A percentile compares a stretch with the other conserved stretches of the same genome.
These are phyloP conservation scores for Termitomyces eurrhizus DNA, from an alignment of 768 basidiomycete species.

Conservation along the genomic window DNA sequence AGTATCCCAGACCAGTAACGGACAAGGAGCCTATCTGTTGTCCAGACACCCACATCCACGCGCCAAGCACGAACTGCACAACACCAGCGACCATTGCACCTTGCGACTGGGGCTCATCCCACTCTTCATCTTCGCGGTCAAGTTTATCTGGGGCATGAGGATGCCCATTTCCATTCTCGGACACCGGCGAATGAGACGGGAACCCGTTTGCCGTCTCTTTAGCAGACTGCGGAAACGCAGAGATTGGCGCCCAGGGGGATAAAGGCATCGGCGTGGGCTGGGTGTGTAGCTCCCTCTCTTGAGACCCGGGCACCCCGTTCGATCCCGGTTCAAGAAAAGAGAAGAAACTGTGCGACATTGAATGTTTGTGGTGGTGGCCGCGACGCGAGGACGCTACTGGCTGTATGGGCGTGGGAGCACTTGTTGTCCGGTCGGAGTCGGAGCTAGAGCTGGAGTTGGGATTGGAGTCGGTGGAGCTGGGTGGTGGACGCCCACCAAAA, in stretches of 20 bases:
- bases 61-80: constrained; percentile 61
- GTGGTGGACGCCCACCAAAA: constrained; percentile 55
- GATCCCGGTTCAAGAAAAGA: constrained; percentile 85
- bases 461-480: constrained; percentile 15
- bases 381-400: constrained; percentile 39
- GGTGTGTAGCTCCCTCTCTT: constrained; percentile 42
- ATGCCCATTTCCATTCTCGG: constrained; percentile 14
- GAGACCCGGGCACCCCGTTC: constrained; percentile 9
- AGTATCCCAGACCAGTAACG: constrained; percentile 87
- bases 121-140: background rate
- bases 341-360: constrained; percentile 91
- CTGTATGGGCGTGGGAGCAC: constrained; percentile 10
- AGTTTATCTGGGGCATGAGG: background rate
- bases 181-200: constrained; percentile 12
- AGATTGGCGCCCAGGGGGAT: constrained; percentile 66
- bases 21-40: constrained; percentile 85
- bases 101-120: background rate
- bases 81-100: constrained; percentile 21
- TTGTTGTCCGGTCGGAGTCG: background rate
- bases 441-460: constrained; percentile 18
- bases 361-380: constrained; percentile 92
- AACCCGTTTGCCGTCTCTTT: constrained; percentile 18
- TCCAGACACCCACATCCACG: constrained; percentile 82
- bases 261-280: constrained; percentile 57
- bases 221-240: constrained; percentile 34